Base-by-base conservation (phyloP, 108 stramenopile species). In the Skeletonema menzelii region DNA sequence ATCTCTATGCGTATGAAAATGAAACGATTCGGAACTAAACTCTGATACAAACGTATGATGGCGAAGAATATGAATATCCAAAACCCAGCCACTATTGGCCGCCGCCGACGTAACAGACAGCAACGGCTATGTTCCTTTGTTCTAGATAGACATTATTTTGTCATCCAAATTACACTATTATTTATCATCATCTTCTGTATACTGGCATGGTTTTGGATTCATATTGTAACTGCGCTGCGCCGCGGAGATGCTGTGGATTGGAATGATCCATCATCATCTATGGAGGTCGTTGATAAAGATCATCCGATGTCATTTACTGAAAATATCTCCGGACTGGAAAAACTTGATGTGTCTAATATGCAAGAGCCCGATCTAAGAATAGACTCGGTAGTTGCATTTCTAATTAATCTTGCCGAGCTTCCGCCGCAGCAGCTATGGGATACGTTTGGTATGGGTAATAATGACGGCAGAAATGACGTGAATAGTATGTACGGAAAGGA, bases 401-500 rank as follows among this genome's bases (percentile, higher is more conserved):
- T 79, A 4, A 63, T 61, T 59, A 28, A 55, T n/a, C 44, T 77
- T 59, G 79, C 79, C 27, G 17, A 44, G 24, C 35, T 20, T 20
- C 58, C 35, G 14, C 69, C 79, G 12, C 4, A 17, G 14, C 66
- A 74, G 35, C 44, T 75, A 32, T 74, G 73, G 79, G 17, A 56
- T 3, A 61, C 28, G 15, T 59, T 79, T 38, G 75, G 75, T 1
- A 63, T 67, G 55, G 75, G 64, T 40, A 3, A 46, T 20, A 19
- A 47, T 47, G 6, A 47, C 19, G 19, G 19, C 2, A 47, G 46
- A 19, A 68, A 26, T 19, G 38, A 17, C 24, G 34, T n/a, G 17
- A 27, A 42, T 12, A 2, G 17, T 40, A n/a, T n/a, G n/a, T 38
- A 63, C 27, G 68, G 68, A 17, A 35, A 73, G 13, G 77, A 73